These are phyloP conservation scores for Cystobasidium pallidum DNA, from an alignment of 1,284 basidiomycete genomes.

Conservation along the genomic window DNA sequence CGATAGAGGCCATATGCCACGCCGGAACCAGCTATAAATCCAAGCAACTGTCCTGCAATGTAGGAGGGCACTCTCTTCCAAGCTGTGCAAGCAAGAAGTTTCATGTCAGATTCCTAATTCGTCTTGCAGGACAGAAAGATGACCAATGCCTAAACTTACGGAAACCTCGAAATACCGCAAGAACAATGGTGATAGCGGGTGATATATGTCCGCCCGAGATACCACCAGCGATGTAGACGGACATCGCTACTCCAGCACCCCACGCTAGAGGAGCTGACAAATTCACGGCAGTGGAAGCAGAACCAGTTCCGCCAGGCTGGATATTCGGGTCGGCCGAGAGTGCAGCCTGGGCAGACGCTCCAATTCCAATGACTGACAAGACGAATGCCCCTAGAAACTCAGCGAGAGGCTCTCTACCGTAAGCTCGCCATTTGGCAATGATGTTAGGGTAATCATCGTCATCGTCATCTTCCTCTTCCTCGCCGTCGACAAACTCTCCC, in stretches of 20 bases:
- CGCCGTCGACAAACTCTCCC: neutral
- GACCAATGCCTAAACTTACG: neutral
- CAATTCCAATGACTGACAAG: slow-evolving; percentile 47
- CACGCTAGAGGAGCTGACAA: slow-evolving; percentile 24
- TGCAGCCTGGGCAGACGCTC: slow-evolving; percentile 18
- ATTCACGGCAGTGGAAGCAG: slow-evolving; percentile 12
- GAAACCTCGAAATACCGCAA: slow-evolving; percentile 48
- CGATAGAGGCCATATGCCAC: slow-evolving; percentile 69
- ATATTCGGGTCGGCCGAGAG: slow-evolving; percentile 13
- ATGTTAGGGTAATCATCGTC: slow-evolving; percentile 38
- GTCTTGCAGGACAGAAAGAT: neutral
- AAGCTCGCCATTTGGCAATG: slow-evolving; percentile 44
- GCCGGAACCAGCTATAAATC: slow-evolving; percentile 68
- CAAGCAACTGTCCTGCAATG: slow-evolving; percentile 70
- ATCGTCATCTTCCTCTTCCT: slow-evolving; percentile 10
- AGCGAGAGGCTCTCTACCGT: slow-evolving; percentile 50
- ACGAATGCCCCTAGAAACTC: slow-evolving; percentile 50
- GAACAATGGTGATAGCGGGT: slow-evolving; percentile 46
- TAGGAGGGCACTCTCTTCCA: slow-evolving; percentile 75
- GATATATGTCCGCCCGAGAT: slow-evolving; percentile 50
- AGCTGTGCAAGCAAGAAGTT: slow-evolving; percentile 54
- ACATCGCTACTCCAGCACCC: slow-evolving; percentile 40
- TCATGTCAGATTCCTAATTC: neutral
- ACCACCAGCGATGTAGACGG: slow-evolving; percentile 45
- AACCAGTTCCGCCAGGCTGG: slow-evolving; percentile 7